Evolutionary conservation across 2,329 filamentous ascomycete genomes (phyloP), one percentile per base, ranked within the genome.

Genomic region (Microcyclospora tardicrescens): DNA sequence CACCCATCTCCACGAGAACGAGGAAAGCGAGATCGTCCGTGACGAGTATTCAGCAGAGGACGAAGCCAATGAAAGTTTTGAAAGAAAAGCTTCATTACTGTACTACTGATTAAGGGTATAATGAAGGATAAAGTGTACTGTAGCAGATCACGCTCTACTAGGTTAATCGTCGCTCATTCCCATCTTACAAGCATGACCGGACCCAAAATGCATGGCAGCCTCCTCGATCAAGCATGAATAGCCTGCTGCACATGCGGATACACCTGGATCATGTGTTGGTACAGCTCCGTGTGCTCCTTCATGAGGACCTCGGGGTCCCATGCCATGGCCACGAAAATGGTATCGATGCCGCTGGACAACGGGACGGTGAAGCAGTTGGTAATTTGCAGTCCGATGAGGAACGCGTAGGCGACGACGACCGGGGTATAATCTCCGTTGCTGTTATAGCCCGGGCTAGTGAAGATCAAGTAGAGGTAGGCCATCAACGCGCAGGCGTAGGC

Each of bases 321-420:
- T 2, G 72, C 74, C 59, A 70, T 71, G 2, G 84, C 86, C 0
- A 94, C 84, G 51, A 95, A 95, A 44, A 94, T 83, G 0, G 87
- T 93, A 49, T 93, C 83, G 45, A 93, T 76, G n/a, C 89, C 89
- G 52, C 80, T 87, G 46, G 79, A 79, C 40, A 96, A 68, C 1
- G 89, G 89, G 0, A 84, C 89, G 28, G 89, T 83, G 63, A 95
- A 93, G 46, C 93, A 75, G 59, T 93, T 82, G 58, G 80, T 82
- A 43, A 95, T 81, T 60, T 95, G 89, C 47, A 94, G 64, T 6
- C 89, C 89, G 46, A 95, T 87, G 37, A 95, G 65, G 64, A 95
- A 94, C 0, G 85, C 68, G 58, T 89, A 93, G 0, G 84, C 84
- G 56, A 93, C 73, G 13, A 93, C 72, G 8, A 93, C 77, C 0